A percentile compares a stretch with the other conserved stretches of the same genome.
phyloP scores from a whole-genome alignment of 2,329 filamentous ascomycete species.

The Cercospora zeae-maydis region DNA sequence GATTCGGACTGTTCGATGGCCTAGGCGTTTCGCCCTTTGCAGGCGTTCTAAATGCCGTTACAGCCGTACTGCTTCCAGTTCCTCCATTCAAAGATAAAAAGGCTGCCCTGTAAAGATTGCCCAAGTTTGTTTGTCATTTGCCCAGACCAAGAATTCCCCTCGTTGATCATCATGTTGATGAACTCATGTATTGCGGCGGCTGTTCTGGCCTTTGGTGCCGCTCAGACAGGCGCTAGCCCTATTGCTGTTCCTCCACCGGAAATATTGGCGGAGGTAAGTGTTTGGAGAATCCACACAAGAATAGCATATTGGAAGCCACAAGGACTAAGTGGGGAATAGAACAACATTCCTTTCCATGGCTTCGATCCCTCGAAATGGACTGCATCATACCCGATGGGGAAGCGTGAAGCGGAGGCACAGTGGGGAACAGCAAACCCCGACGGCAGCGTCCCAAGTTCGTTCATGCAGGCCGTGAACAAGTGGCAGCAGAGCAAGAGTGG shows the following conservation, averaged over 20 bases:
- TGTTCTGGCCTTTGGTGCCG: background rate
- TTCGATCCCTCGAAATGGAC: background rate
- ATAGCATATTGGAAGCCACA: too few relatives aligned
- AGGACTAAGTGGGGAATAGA: background rate
- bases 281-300: background rate
- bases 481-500: background rate
- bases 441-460: background rate
- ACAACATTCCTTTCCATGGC: background rate
- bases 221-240: background rate
- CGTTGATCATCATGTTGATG: background rate
- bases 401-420: background rate
- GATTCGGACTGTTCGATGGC: background rate
- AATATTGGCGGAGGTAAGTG: background rate
- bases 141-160: background rate
- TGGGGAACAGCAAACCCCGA: background rate
- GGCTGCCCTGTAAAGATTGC: background rate
- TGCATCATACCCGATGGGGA: background rate
- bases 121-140: background rate
- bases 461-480: conserved; percentile 3
- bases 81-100: background rate
- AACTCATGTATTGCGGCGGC: conserved; percentile 1
- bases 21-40: background rate
- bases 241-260: background rate
- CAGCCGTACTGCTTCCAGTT: background rate
- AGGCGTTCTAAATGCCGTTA: background rate